Conservation (phyloP, 2,329 filamentous ascomycete genomes). For the Rhynchosporium secalis region DNA sequence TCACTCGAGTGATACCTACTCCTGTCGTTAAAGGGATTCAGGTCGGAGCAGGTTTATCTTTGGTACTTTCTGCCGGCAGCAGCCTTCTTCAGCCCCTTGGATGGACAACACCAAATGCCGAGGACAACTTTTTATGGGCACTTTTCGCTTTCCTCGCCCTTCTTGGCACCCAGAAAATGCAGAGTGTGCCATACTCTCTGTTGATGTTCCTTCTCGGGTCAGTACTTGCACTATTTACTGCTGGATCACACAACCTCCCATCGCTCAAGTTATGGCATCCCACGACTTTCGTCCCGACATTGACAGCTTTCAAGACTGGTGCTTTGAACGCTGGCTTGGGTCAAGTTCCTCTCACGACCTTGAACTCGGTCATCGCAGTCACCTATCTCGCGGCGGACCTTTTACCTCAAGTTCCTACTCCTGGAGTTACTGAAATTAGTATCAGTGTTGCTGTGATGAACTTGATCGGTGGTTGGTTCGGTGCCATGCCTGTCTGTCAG, state of each 20-base stretch:
- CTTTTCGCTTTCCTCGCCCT: conserved; percentile 72
- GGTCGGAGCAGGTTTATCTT: conserved; percentile 82
- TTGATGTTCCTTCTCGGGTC: conserved; percentile 69
- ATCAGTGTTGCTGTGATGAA: conserved; percentile 84
- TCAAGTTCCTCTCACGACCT: conserved; percentile 84
- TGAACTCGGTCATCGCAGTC: conserved; percentile 91
- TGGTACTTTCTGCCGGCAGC: conserved; percentile 75
- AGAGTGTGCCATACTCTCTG: conserved; percentile 76
- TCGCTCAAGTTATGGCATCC: conserved; percentile 63
- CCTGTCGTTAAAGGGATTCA: conserved; percentile 95
- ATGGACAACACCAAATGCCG: conserved; percentile 65
- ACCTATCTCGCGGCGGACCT: conserved; percentile 76
- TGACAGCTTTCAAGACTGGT: conserved; percentile 49
- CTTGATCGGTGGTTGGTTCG: conserved; percentile 83
- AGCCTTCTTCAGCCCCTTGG: conserved; percentile 65
- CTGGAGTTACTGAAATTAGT: conserved; percentile 74
- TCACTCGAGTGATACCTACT: conserved; percentile 67
- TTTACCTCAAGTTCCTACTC: conserved; percentile 66
- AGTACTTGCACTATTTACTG: conserved; percentile 56
- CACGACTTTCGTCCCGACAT: conserved; percentile 47
- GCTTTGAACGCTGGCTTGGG: conserved; percentile 62
- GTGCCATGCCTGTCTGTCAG: conserved; percentile 93
- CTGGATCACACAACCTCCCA: conserved; percentile 47
- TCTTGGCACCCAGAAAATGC: conserved; percentile 63
- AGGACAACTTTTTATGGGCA: conserved; percentile 79